Evolutionary conservation across 306 rosid genomes (phyloP).

Genomic region (Citrullus amarus): DNA sequence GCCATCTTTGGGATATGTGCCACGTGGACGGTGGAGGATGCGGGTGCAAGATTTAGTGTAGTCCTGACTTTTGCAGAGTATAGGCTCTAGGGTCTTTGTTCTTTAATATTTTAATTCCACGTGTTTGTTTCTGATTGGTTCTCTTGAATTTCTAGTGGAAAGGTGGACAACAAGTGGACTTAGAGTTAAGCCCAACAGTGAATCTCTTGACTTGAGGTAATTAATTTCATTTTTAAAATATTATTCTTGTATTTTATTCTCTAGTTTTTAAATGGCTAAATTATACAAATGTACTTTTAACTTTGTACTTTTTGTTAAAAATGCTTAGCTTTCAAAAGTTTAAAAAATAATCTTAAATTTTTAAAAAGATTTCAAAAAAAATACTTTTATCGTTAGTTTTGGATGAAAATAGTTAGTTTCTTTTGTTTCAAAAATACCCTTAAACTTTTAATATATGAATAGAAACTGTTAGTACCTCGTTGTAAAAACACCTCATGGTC

Average conservation of each 20-base stretch:
- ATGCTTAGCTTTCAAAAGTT: no score
- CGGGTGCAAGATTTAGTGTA: neutral
- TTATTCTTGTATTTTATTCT: neutral
- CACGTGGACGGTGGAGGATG: constrained; percentile 28
- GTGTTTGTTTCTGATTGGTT: neutral
- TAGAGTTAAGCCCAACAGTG: constrained; percentile 1
- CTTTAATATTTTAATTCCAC: neutral
- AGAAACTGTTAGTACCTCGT: no score
- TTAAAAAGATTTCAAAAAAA: no score
- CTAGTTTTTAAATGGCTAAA: neutral
- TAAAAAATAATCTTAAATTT: no score
- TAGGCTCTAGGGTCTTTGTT: neutral
- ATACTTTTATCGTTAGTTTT: no score
- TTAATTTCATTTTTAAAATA: neutral
- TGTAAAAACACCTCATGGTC: no score
- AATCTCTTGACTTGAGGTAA: constrained; percentile 38
- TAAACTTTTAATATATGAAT: no score
- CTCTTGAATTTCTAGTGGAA: constrained; percentile 8
- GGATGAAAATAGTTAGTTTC: no score
- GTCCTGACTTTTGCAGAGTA: neutral
- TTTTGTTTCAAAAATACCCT: no score
- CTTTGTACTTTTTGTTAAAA: no score
- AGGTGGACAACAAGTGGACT: constrained; percentile 24
- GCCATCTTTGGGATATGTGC: constrained; percentile 11
- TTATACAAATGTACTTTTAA: no score